Base-by-base conservation (phyloP, 2,329 filamentous ascomycete genomes). In the Aurifilum marmelostoma region DNA sequence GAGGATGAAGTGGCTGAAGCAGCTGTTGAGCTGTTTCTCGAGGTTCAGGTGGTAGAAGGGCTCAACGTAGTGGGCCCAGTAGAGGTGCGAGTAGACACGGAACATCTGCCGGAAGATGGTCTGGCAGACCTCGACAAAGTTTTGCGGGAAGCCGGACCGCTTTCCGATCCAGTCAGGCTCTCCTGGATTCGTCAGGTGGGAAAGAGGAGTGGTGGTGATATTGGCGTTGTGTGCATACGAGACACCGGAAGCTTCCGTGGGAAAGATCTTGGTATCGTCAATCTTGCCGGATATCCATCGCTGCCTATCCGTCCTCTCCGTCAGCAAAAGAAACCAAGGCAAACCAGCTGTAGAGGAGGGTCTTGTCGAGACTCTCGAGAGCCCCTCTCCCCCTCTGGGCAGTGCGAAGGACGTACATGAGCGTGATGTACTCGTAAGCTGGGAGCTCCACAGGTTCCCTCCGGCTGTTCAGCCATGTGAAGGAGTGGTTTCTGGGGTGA, bases 41-140 rank as follows among this genome's bases (percentile, higher is more conserved):
- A 92, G 83, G 81, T 92, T 93, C 73, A 95, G 85, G 79, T 94
- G 91, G 81, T 93, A 95, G 80, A 94, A 93, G 6, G 91, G 92
- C 73, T 93, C 91, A 71, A 90, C 83, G 80, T 93, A 99, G 80
- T 99, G 96, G 68, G 94, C 93, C 87, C 97, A 97, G 84, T 99
- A 99, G 71, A 99, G 89, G 80, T 99, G 96, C 62, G 96, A 91
- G 77, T 99, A 99, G 74, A 97, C 95, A 70, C 96, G 92, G 85
- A 99, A 98, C 91, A 99, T 98, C 82, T 97, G 96, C 75, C 94
- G 92, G 83, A 97, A 95, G 76, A 97, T 96, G 73, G 91, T 91
- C 83, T 97, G 94, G 84, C 95, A 96, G 74, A 97, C 94, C 71
- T 91, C 89, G 75, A 95, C 86, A 79, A 97, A 98, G 73, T 93